phyloP scores from a whole-genome alignment of 345 rosid species.

The Eucalyptus polybractea region DNA sequence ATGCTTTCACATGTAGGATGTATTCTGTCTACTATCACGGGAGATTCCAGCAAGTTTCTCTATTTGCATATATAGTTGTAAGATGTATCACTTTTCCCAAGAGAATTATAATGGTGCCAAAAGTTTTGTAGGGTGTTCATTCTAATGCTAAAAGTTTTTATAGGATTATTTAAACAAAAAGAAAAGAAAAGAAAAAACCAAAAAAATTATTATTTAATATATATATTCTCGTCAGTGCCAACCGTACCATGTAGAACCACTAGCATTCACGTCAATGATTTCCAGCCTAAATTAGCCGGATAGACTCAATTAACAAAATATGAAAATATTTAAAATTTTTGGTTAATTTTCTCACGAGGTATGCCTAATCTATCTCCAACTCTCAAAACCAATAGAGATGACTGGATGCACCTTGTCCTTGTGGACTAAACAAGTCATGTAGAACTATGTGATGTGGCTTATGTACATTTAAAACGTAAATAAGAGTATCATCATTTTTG shows the following conservation, averaged over 20 bases:
- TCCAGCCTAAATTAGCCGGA: no score
- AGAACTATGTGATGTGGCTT: not conserved
- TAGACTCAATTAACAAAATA: no score
- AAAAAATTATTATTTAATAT: no score
- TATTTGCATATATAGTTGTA: not conserved
- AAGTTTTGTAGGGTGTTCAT: no score
- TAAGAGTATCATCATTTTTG: not conserved
- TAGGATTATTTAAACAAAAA: no score
- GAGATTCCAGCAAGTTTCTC: not conserved
- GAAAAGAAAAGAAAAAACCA: no score
- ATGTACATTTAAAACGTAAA: not conserved
- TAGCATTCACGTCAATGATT: accelerated
- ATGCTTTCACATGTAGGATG: not conserved
- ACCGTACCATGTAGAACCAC: accelerated
- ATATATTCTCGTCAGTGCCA: accelerated
- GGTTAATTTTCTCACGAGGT: not conserved
- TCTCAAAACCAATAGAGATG: not conserved
- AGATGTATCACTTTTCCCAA: not conserved
- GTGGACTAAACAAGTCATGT: not conserved
- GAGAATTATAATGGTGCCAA: no score
- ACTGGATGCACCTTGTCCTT: not conserved
- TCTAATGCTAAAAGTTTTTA: accelerated
- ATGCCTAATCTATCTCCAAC: not conserved
- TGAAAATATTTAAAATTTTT: accelerated
- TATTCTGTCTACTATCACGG: not conserved